phyloP scores from a whole-genome alignment of 1,284 basidiomycete genomes.

The Ustilago crameri region DNA sequence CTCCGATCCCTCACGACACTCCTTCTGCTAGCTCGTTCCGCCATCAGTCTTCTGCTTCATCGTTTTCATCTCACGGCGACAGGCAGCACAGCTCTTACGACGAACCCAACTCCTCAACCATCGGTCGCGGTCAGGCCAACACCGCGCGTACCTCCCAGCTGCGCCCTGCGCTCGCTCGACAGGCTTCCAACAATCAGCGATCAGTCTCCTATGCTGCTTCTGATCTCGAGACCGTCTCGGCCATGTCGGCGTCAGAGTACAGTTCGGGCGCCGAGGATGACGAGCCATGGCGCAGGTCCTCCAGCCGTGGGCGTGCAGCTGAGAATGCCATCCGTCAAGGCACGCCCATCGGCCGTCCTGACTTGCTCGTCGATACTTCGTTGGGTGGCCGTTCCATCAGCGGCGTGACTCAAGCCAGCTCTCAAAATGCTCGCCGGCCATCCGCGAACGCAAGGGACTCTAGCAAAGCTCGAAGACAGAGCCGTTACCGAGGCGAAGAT shows the following conservation, averaged over 20 bases:
- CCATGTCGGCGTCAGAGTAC: constrained; percentile 55
- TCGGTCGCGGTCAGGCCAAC: constrained; percentile 36
- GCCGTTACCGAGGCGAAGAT: constrained; percentile 28
- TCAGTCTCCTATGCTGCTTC: constrained; percentile 56
- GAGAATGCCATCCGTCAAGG: constrained; percentile 37
- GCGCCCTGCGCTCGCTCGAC: constrained; percentile 26
- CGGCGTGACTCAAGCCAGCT: constrained; percentile 19
- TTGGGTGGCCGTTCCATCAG: constrained; percentile 18
- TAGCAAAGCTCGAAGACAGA: constrained; percentile 39
- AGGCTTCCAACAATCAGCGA: constrained; percentile 42
- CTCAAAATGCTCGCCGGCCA: constrained; percentile 28
- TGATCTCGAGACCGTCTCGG: constrained; percentile 55
- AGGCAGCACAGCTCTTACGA: constrained; percentile 25
- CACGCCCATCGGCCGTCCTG: constrained; percentile 25
- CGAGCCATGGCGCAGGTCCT: constrained; percentile 30
- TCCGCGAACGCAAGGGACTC: constrained; percentile 33
- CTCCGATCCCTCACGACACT: constrained; percentile 28
- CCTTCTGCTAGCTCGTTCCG: constrained; percentile 12
- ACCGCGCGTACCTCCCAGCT: constrained; percentile 28
- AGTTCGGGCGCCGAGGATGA: constrained; percentile 57
- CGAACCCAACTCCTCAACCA: constrained; percentile 23
- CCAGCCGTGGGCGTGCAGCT: constrained; percentile 21
- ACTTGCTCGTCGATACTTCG: constrained; percentile 35
- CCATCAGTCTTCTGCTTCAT: constrained; percentile 23
- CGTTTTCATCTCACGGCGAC: constrained; percentile 22